phyloP scores from a whole-genome alignment of 2,329 filamentous ascomycete species.

The Macrophomina phaseolina region DNA sequence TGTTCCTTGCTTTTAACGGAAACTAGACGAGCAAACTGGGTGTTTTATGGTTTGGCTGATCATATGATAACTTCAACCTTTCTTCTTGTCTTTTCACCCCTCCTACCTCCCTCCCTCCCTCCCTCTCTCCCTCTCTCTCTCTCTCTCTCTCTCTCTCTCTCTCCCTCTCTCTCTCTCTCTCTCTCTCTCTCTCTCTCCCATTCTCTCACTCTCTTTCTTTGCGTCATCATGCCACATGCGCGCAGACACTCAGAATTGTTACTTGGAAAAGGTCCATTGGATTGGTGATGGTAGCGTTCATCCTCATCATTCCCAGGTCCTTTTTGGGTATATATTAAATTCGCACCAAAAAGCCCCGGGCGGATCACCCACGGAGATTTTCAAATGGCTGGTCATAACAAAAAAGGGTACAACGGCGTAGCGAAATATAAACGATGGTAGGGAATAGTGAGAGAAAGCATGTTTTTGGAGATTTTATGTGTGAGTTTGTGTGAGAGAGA shows the following conservation, averaged over 20 bases:
- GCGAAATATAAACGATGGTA: constrained; percentile 1
- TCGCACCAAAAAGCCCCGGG: not conserved
- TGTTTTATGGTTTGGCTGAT: constrained; percentile 24
- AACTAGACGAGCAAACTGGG: constrained; percentile 27
- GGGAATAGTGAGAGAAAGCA: not conserved
- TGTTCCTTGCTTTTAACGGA: constrained; percentile 19
- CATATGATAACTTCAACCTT: constrained; percentile 25
- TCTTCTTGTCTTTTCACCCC: not conserved
- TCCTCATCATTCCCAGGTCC: not conserved
- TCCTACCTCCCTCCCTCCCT: no score
- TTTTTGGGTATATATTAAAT: not conserved
- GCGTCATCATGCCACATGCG: constrained; percentile 7
- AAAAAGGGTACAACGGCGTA: constrained; percentile 10
- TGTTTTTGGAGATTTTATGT: not conserved
- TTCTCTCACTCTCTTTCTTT: not conserved
- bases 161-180: no score
- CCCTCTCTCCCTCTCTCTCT: no score
- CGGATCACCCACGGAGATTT: not conserved
- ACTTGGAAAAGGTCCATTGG: constrained; percentile 9
- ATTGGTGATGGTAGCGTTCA: constrained; percentile 4
- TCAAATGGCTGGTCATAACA: not conserved
- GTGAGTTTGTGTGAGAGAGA: not conserved
- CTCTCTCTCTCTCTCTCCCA: no score
- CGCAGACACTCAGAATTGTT: not conserved
- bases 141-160: no score